A percentile compares a stretch with the other conserved stretches of the same genome.
phyloP scores from a whole-genome alignment of 2,329 filamentous ascomycete species.

The Colletotrichum scovillei region DNA sequence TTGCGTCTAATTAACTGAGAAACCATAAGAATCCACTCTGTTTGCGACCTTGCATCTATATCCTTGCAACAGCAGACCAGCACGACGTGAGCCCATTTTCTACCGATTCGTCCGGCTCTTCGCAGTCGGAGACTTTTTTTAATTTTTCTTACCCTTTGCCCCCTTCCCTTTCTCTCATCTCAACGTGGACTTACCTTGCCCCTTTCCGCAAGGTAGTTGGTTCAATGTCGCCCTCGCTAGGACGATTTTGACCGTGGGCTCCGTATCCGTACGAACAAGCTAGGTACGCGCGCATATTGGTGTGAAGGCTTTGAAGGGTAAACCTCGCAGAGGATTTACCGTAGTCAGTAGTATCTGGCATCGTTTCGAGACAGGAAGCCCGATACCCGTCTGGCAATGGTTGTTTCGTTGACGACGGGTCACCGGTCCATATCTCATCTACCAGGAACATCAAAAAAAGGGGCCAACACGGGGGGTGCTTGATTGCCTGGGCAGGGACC shows the following conservation, averaged over 20 bases:
- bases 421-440: conserved; percentile 32
- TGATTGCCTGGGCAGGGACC: conserved; percentile 23
- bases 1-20: conserved; percentile 30
- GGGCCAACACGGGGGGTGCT: conserved; percentile 20
- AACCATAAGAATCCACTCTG: conserved; percentile 28
- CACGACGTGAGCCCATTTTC: conserved; percentile 18
- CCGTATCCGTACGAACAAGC: neutral
- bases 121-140: conserved; percentile 4
- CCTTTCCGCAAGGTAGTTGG: neutral
- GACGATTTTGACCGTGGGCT: neutral
- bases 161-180: neutral
- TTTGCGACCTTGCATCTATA: conserved; percentile 25
- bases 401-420: conserved; percentile 29
- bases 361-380: conserved; percentile 22
- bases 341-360: neutral
- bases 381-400: conserved; percentile 22
- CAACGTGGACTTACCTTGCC: neutral
- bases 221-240: neutral
- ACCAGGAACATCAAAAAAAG: conserved; percentile 25
- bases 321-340: too few relatives aligned
- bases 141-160: neutral
- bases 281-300: too few relatives aligned
- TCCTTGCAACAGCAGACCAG: neutral
- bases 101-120: conserved; percentile 35
- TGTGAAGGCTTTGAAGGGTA: too few relatives aligned